These are phyloP conservation scores for Candida jianshihensis DNA, from an alignment of 805 yeast genomes.

Conservation along the genomic window DNA sequence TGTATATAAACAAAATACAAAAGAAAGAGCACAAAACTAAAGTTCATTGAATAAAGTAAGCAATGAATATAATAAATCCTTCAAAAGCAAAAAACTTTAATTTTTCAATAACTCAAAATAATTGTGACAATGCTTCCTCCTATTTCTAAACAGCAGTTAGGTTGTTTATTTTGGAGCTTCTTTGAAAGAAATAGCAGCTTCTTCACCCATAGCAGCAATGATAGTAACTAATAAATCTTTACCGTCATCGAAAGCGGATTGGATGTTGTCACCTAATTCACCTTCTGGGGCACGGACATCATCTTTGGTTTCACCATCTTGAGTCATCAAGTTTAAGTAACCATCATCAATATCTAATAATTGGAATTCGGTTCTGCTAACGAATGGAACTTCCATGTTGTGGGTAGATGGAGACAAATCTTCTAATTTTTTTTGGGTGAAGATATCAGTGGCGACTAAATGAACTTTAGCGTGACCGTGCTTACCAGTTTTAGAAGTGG, in stretches of 20 bases:
- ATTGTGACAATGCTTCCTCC: no score
- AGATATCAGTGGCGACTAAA: slow-evolving; percentile 97
- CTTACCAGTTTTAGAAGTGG: slow-evolving; percentile 99
- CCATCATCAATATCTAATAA: slow-evolving; percentile 98
- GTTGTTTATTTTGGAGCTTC: slow-evolving; percentile 76
- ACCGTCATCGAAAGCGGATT: slow-evolving; percentile 93
- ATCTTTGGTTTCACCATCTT: slow-evolving; percentile 98
- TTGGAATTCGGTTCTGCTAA: slow-evolving; percentile 91
- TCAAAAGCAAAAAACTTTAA: no score
- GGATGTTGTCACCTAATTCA: slow-evolving; percentile 91
- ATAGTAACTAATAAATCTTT: slow-evolving; percentile 96
- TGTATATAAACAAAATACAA: no score
- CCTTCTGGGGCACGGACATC: slow-evolving; percentile 98
- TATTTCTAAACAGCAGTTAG: no score
- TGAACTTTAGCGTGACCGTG: slow-evolving; percentile 99
- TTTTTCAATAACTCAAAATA: no score
- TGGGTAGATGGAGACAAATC: slow-evolving; percentile 99
- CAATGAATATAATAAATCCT: not conserved
- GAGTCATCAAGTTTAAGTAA: slow-evolving; percentile 91
- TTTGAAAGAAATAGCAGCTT: slow-evolving; percentile 97
- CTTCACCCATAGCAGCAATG: slow-evolving; percentile 98
- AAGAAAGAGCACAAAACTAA: no score
- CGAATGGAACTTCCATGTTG: slow-evolving; percentile 99
- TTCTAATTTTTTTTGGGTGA: slow-evolving; percentile 99
- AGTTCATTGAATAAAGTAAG: no score